These are phyloP conservation scores for Cardamine chenopodiifolia DNA, from an alignment of 345 rosid genomes.

Conservation along the genomic window DNA sequence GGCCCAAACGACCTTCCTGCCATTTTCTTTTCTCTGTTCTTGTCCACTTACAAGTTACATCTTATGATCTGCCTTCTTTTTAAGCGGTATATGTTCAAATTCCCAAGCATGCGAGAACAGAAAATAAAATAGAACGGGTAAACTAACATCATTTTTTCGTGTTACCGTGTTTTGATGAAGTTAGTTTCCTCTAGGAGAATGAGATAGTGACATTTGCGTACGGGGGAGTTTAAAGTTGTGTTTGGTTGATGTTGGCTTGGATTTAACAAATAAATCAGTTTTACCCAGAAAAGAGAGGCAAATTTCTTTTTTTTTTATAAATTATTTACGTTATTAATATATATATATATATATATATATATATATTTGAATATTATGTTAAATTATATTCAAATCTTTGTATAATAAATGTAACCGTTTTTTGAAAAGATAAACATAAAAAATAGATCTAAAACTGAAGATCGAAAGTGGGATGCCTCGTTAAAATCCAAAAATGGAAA, in stretches of 20 bases:
- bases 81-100: background rate
- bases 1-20: background rate
- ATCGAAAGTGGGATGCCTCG: no score
- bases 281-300: background rate
- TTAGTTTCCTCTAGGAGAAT: background rate
- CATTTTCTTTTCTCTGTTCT: background rate
- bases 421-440: no score
- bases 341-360: no score
- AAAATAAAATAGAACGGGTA: background rate
- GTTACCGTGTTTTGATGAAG: constrained; percentile 17
- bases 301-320: no score
- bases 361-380: no score
- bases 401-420: no score
- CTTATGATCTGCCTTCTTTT: background rate
- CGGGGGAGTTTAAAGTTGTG: background rate
- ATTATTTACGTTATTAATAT: no score
- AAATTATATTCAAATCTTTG: no score
- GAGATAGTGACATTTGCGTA: background rate
- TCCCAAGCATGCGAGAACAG: background rate
- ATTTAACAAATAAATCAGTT: background rate
- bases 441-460: no score
- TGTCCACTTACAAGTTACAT: constrained; percentile 12
- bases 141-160: constrained; percentile 8
- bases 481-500: no score
- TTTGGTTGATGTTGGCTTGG: background rate